Base-by-base conservation (phyloP, 1,284 basidiomycete genomes). In the Pseudomicrostroma phylloplanum region DNA sequence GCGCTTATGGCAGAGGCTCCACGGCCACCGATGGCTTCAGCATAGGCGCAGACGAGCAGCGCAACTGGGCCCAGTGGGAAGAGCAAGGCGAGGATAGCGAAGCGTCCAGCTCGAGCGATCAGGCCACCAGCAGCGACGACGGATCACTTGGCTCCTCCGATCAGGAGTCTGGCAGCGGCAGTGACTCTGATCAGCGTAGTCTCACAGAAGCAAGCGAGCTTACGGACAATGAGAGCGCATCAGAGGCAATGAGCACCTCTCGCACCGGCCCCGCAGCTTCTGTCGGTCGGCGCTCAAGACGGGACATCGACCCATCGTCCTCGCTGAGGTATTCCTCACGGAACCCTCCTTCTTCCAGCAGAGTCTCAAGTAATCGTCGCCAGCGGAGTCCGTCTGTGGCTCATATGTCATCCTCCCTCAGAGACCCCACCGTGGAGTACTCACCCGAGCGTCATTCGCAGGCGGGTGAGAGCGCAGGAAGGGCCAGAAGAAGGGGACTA, bases 81-180 rank as follows among this genome's bases (percentile, higher is more conserved):
- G 51, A 54, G 51, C 21, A 54, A 54, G 51, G 51, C 6, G 51
- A 54, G 23, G 51, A 54, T 26, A 23, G 21, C 21, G 51, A 54
- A 36, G 30, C 30, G 4, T 36, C 30, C 30, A 36, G 30, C 30
- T 36, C 9, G 30, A 36, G 30, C 30, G 30, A 36, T 36, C 30
- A 36, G 30, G 30, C 4, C 30, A 36, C 30, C 30, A 36, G 30
- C 9, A 36, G 30, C 30, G 30, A 36, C 30, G 30, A 36, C 9
- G 30, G 30, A 36, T 36, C 30, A 3, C 9, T 36, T 36, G 30
- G 30, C 30, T 36, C 30, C 30, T 36, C 30, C 9, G 30, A 36
- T 36, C 30, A 36, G 3, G 30, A 36, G 30, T 36, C 30, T 36
- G 30, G 4, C 9, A 36, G 30, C 30, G 30, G 30, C 30, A 36